phyloP scores from a whole-genome alignment of 1,284 basidiomycete genomes.

The Ustilago crameri region DNA sequence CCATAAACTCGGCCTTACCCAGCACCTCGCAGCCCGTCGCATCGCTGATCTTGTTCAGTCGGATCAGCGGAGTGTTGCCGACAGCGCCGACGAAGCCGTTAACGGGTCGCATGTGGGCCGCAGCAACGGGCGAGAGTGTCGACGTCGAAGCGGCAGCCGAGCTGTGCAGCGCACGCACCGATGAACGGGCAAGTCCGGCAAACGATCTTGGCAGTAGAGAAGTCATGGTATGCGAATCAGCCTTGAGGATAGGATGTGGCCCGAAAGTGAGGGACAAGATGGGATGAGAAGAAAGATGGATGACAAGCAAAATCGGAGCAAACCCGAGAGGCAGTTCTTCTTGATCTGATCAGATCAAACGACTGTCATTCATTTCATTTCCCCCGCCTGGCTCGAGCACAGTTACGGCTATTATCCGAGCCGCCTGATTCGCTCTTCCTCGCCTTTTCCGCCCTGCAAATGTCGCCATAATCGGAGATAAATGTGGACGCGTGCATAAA shows the following conservation, averaged over 20 bases:
- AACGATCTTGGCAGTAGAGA: constrained; percentile 23
- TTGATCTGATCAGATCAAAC: too few relatives aligned
- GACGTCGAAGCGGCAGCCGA: constrained; percentile 25
- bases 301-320: too few relatives aligned
- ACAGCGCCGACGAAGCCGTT: constrained; percentile 87
- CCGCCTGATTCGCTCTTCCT: too few relatives aligned
- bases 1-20: constrained; percentile 97
- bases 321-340: too few relatives aligned
- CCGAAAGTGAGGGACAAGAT: not conserved
- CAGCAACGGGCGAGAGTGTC: constrained; percentile 48
- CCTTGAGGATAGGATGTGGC: not conserved
- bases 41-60: constrained; percentile 77
- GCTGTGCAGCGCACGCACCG: constrained; percentile 31
- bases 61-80: constrained; percentile 89
- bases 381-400: too few relatives aligned
- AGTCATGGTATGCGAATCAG: constrained; percentile 13
- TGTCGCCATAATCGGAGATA: too few relatives aligned
- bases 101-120: constrained; percentile 61
- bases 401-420: too few relatives aligned
- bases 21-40: constrained; percentile 88
- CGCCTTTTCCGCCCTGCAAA: too few relatives aligned
- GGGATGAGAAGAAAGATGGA: not conserved
- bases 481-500: too few relatives aligned
- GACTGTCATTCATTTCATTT: too few relatives aligned
- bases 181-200: constrained; percentile 25